Evolutionary conservation across 2,329 filamentous ascomycete genomes (phyloP).

Genomic region (Delphinella strobiligena): DNA sequence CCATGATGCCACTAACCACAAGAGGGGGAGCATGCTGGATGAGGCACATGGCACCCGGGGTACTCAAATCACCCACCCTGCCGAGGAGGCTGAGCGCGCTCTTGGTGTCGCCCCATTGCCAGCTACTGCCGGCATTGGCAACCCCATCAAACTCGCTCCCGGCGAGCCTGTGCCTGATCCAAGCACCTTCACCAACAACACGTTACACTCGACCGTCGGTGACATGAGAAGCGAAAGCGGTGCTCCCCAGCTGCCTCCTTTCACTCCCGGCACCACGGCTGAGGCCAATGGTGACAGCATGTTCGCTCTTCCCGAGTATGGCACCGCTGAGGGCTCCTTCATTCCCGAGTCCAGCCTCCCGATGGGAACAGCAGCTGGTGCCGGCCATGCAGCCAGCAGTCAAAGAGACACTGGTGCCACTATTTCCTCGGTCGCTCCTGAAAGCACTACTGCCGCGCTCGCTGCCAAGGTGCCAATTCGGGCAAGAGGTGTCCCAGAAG

Average conservation of each 20-base stretch:
- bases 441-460: constrained; percentile 34
- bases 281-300: constrained; percentile 28
- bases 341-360: constrained; percentile 78
- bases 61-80: constrained; percentile 4
- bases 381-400: constrained; percentile 10
- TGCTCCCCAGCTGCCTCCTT: constrained; percentile 32
- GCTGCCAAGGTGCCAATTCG: constrained; percentile 34
- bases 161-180: constrained; percentile 69
- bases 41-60: constrained; percentile 32
- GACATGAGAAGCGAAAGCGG: constrained; percentile 64
- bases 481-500: constrained; percentile 41
- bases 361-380: constrained; percentile 36
- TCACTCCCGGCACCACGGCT: constrained; percentile 31
- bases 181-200: constrained; percentile 52
- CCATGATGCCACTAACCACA: constrained; percentile 7
- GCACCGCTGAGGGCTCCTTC: constrained; percentile 42
- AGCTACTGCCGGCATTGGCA: constrained; percentile 47
- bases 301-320: constrained; percentile 31
- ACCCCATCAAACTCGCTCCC: constrained; percentile 66
- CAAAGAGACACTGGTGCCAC: constrained; percentile 23
- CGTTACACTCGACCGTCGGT: constrained; percentile 52
- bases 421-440: constrained; percentile 30
- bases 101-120: constrained; percentile 46
- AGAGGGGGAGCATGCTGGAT: constrained; percentile 26
- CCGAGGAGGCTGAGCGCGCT: constrained; percentile 28